Conservation (phyloP, 2,329 filamentous ascomycete species). For the Trichoderma aggressivum region DNA sequence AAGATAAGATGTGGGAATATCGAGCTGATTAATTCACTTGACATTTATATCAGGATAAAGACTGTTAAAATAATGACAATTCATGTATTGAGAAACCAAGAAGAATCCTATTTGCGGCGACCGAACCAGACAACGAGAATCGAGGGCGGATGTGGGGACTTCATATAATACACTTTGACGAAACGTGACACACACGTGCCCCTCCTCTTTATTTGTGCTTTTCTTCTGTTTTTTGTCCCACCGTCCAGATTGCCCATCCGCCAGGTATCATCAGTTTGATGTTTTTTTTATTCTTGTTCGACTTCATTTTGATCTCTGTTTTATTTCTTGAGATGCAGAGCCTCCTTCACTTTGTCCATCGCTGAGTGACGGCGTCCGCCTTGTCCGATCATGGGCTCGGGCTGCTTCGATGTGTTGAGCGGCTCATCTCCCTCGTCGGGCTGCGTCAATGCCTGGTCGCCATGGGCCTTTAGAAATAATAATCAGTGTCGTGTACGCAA, state of each 20-base stretch:
- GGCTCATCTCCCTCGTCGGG: slow-evolving; percentile 13
- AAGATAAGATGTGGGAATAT: neutral
- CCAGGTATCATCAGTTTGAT: neutral
- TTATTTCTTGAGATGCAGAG: slow-evolving; percentile 19
- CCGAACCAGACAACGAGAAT: neutral
- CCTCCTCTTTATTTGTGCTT: neutral
- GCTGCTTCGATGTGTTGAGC: neutral
- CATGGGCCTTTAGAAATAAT: slow-evolving; percentile 1
- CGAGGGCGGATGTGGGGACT: neutral
- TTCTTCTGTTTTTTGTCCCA: neutral
- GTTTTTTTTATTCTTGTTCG: neutral
- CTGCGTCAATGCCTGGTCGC: slow-evolving; percentile 17
- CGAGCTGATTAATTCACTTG: too few species aligned
- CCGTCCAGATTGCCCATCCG: neutral
- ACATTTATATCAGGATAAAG: too few species aligned
- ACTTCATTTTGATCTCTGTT: neutral
- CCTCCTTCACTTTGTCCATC: slow-evolving; percentile 20
- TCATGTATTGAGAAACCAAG: neutral
- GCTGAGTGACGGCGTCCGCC: neutral
- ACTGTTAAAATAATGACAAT: neutral
- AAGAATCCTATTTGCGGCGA: neutral
- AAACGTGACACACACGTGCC: neutral
- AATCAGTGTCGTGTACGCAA: neutral
- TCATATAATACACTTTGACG: neutral
- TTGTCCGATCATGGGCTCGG: neutral